These are phyloP conservation scores for Tricholoma sp. DNA, from an alignment of 768 basidiomycete species.

Conservation along the genomic window DNA sequence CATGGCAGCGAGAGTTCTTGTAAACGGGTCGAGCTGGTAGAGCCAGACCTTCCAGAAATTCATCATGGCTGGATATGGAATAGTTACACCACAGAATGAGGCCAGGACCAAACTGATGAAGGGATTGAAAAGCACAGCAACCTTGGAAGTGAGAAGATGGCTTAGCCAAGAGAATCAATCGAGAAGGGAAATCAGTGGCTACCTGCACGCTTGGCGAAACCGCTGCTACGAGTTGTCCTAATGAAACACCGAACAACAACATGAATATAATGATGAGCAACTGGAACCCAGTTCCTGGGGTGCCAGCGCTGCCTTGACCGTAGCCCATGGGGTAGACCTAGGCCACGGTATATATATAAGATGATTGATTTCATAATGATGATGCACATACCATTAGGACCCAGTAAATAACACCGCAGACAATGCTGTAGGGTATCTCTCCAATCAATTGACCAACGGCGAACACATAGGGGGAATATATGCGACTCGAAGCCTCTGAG, in stretches of 20 bases:
- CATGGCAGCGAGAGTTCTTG: slow-evolving; percentile 65
- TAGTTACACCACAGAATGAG: slow-evolving; percentile 78
- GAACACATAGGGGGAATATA: slow-evolving; percentile 84
- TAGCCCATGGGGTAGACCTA: slow-evolving; percentile 64
- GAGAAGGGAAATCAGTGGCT: slow-evolving; percentile 13
- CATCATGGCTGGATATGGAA: slow-evolving; percentile 60
- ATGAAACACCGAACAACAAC: slow-evolving; percentile 58
- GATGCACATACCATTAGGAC: slow-evolving; percentile 49
- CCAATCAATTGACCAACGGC: slow-evolving; percentile 77
- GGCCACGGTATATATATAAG: not conserved
- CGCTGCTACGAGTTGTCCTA: slow-evolving; percentile 72
- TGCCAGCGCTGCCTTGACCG: slow-evolving; percentile 55
- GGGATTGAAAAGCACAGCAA: slow-evolving; percentile 79
- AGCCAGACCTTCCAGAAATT: slow-evolving; percentile 76
- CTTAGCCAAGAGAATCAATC: slow-evolving; percentile 21
- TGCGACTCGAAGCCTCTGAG: slow-evolving; percentile 72
- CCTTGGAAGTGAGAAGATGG: slow-evolving; percentile 26
- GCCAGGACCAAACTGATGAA: slow-evolving; percentile 60
- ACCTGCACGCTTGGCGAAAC: slow-evolving; percentile 70
- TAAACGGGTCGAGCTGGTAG: slow-evolving; percentile 69
- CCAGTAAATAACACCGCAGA: slow-evolving; percentile 76
- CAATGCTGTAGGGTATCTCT: slow-evolving; percentile 71
- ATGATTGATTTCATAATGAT: not conserved
- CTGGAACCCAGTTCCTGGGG: slow-evolving; percentile 66
- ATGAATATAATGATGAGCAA: slow-evolving; percentile 66